Evolutionary conservation across 2,329 filamentous ascomycete species (phyloP).

Genomic region (Stagonosporopsis cucurbitacearum): DNA sequence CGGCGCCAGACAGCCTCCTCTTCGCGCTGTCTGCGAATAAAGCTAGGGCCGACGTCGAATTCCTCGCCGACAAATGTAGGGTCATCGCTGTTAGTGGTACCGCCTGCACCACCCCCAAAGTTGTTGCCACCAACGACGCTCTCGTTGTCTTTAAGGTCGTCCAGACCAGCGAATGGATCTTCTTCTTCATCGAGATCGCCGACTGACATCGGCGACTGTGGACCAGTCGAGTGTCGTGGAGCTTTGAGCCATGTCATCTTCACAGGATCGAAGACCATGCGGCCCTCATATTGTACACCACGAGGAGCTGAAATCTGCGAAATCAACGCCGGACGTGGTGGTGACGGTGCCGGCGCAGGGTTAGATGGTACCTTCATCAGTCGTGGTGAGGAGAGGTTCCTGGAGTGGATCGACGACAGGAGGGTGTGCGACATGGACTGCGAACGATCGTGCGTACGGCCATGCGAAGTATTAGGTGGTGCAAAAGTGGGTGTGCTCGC

Average conservation of each 20-base stretch:
- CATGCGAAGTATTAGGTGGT: slow-evolving; percentile 36
- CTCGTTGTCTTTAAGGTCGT: slow-evolving; percentile 78
- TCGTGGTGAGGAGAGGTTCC: slow-evolving; percentile 47
- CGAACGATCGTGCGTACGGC: slow-evolving; percentile 44
- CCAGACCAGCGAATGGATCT: slow-evolving; percentile 93
- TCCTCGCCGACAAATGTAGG: slow-evolving; percentile 79
- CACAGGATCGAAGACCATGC: slow-evolving; percentile 97
- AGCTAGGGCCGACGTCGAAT: slow-evolving; percentile 96
- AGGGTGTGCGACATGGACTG: slow-evolving; percentile 53
- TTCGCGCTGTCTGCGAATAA: slow-evolving; percentile 84
- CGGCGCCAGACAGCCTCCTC: slow-evolving; percentile 91
- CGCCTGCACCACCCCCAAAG: slow-evolving; percentile 28
- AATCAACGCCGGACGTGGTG: slow-evolving; percentile 77
- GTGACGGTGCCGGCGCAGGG: slow-evolving; percentile 56
- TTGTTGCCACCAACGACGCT: slow-evolving; percentile 37
- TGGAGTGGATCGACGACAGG: slow-evolving; percentile 38
- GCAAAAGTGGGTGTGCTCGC: slow-evolving; percentile 51
- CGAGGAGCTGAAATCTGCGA: slow-evolving; percentile 82
- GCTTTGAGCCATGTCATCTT: slow-evolving; percentile 98
- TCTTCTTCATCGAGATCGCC: slow-evolving; percentile 80
- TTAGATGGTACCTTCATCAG: slow-evolving; percentile 45
- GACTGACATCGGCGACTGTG: slow-evolving; percentile 55
- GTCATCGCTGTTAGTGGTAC: slow-evolving; percentile 35
- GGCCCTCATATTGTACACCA: slow-evolving; percentile 91
- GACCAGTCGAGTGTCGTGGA: slow-evolving; percentile 42